Conservation (phyloP, 2,329 filamentous ascomycete species). For the Fusarium cicatricum region DNA sequence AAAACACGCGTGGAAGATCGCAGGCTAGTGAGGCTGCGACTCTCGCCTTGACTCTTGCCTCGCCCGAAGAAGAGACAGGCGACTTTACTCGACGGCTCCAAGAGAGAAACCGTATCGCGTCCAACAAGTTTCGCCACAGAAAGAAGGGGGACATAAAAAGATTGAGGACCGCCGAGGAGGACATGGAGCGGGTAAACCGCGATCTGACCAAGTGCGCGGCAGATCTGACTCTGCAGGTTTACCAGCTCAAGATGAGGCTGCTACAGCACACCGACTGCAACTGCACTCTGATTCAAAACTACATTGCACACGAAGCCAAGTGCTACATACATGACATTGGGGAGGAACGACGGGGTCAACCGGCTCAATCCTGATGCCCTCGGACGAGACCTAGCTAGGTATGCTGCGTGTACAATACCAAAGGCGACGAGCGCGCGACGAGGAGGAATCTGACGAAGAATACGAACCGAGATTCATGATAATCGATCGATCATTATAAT, state of each 20-base stretch:
- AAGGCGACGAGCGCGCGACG: no score
- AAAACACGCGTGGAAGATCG: neutral
- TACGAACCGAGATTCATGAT: neutral
- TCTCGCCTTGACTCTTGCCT: no score
- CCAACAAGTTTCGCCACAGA: constrained; percentile 38
- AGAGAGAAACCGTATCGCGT: constrained; percentile 37
- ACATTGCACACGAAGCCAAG: constrained; percentile 30
- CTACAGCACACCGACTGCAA: constrained; percentile 37
- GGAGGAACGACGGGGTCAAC: neutral
- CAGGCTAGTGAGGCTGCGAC: neutral
- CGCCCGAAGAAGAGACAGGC: neutral
- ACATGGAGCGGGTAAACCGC: constrained; percentile 26
- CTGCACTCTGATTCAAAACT: constrained; percentile 36
- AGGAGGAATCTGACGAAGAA: neutral
- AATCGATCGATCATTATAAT: no score
- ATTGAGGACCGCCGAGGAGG: constrained; percentile 27
- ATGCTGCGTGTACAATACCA: neutral
- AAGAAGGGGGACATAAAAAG: constrained; percentile 28
- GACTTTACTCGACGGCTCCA: neutral
- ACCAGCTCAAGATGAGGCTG: constrained; percentile 36
- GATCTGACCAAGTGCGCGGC: constrained; percentile 19
- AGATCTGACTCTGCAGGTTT: constrained; percentile 26
- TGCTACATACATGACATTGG: constrained; percentile 18
- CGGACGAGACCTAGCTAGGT: neutral
- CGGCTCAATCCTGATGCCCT: neutral